Evolutionary conservation across 257 asterid species (phyloP).

Genomic region (Henckelia pumila): DNA sequence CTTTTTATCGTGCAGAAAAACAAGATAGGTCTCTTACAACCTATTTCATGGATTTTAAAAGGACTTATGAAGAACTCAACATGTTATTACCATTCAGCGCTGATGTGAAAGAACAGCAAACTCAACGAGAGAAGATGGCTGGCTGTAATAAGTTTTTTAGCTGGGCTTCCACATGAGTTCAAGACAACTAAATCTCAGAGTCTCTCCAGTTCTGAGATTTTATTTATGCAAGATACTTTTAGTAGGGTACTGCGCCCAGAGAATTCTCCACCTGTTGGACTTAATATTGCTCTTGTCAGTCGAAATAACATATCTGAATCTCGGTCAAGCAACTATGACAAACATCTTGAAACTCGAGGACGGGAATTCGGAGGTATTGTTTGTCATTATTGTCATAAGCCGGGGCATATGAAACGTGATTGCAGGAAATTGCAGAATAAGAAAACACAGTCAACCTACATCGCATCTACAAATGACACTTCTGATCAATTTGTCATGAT

Average conservation of each 20-base stretch:
- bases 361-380: too few relatives aligned
- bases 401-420: neutral
- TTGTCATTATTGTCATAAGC: too few relatives aligned
- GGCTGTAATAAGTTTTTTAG: conserved; percentile 23
- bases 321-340: too few relatives aligned
- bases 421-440: neutral
- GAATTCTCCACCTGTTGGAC: neutral
- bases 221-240: neutral
- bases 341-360: too few relatives aligned
- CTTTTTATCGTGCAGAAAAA: neutral
- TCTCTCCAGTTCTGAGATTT: neutral
- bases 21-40: neutral
- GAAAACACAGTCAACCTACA: neutral
- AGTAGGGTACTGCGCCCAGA: neutral
- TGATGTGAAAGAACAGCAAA: neutral
- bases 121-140: conserved; percentile 10
- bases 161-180: conserved; percentile 8
- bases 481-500: neutral
- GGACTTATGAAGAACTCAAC: neutral
- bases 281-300: neutral
- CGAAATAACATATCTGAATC: too few relatives aligned
- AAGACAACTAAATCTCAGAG: conserved; percentile 22
- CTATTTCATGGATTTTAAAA: neutral
- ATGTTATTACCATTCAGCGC: neutral
- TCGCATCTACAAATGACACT: neutral